These are phyloP conservation scores for Dalechampia spathulata DNA, from an alignment of 441 rosid genomes.

Conservation along the genomic window DNA sequence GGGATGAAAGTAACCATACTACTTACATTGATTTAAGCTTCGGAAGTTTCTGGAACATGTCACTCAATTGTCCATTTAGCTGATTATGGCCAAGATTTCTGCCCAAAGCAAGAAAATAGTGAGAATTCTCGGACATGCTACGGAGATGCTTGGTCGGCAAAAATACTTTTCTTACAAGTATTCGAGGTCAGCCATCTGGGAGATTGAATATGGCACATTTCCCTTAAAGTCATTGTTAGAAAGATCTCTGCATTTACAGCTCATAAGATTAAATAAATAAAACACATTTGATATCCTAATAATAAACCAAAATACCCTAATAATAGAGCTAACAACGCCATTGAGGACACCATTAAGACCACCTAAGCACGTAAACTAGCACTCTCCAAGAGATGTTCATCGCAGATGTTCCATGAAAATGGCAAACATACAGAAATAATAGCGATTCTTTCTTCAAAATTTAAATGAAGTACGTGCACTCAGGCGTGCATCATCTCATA, in stretches of 20 bases:
- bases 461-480: not conserved
- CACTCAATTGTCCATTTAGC: slow-evolving; percentile 70
- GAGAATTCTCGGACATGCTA: not conserved
- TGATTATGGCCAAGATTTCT: slow-evolving; percentile 67
- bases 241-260: slow-evolving; percentile 58
- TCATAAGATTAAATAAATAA: slow-evolving; percentile 13
- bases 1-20: not conserved
- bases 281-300: not conserved
- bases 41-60: slow-evolving; percentile 74
- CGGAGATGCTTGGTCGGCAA: slow-evolving; percentile 8
- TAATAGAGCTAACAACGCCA: not conserved
- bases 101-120: slow-evolving; percentile 18
- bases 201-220: slow-evolving; percentile 74
- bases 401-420: not conserved
- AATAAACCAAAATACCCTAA: not conserved
- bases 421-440: not conserved
- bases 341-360: too few relatives aligned
- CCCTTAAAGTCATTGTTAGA: slow-evolving; percentile 71
- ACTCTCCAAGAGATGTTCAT: too few relatives aligned
- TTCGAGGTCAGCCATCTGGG: slow-evolving; percentile 57
- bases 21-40: slow-evolving; percentile 69
- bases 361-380: too few relatives aligned
- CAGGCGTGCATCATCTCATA: not conserved
- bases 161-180: slow-evolving; percentile 47
- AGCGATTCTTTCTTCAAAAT: too few relatives aligned